Evolutionary conservation across 441 rosid genomes (phyloP).

Genomic region (Flueggea neowawraea): DNA sequence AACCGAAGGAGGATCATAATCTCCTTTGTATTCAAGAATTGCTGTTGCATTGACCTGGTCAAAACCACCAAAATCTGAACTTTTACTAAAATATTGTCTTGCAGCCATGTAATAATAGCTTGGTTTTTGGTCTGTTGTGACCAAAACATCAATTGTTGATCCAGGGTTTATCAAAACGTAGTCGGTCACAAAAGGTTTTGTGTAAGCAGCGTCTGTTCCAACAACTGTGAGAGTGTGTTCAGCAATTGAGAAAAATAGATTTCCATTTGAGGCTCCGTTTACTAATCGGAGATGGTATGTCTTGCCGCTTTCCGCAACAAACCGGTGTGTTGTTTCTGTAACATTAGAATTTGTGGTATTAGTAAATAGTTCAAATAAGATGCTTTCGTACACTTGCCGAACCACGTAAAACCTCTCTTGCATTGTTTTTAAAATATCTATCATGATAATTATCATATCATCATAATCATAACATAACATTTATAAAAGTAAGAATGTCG

Average conservation of each 20-base stretch:
- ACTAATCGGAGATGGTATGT: slow-evolving; percentile 32
- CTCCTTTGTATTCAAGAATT: background rate
- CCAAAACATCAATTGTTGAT: slow-evolving; percentile 36
- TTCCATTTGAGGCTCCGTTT: slow-evolving; percentile 33
- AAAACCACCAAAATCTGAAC: background rate
- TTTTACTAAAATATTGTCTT: slow-evolving; percentile 21
- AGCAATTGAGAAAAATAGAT: slow-evolving; percentile 34
- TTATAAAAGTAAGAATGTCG: too few species aligned
- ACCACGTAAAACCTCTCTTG: too few species aligned
- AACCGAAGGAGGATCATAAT: too few species aligned
- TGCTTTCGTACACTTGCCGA: too few species aligned
- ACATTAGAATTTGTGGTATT: background rate
- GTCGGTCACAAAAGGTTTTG: slow-evolving; percentile 23
- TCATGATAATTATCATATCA: too few species aligned
- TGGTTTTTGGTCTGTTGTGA: slow-evolving; percentile 23
- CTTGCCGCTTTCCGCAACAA: slow-evolving; percentile 18
- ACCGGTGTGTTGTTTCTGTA: slow-evolving; percentile 20
- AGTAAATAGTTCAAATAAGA: too few species aligned
- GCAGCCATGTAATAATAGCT: slow-evolving; percentile 30
- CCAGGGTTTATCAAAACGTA: slow-evolving; percentile 42
- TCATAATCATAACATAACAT: too few species aligned
- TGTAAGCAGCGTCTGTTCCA: slow-evolving; percentile 33
- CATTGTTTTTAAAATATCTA: too few species aligned
- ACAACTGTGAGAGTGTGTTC: slow-evolving; percentile 35
- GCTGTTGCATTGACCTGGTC: slow-evolving; percentile 13